A percentile compares a stretch with the other conserved stretches of the same genome.
phyloP scores from a whole-genome alignment of 2,329 filamentous ascomycete species.

The Fonsecaea nubica region DNA sequence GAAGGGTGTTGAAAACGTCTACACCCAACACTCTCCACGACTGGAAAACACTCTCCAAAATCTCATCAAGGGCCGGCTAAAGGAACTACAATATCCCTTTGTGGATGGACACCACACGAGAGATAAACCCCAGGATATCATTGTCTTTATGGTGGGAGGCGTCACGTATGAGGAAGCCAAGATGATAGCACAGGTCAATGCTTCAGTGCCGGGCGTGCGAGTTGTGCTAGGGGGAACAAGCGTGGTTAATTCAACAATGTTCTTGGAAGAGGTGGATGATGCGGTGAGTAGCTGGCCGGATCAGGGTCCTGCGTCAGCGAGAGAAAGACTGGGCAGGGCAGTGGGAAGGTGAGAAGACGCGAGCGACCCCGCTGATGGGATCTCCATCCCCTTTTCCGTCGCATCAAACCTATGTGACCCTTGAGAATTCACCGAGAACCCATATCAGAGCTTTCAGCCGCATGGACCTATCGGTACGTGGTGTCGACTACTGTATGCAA shows the following conservation, averaged over 20 bases:
- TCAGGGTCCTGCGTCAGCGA: conserved; percentile 63
- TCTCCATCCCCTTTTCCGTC: not conserved
- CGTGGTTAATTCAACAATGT: conserved; percentile 85
- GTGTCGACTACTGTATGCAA: not conserved
- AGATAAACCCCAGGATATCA: conserved; percentile 95
- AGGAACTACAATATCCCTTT: conserved; percentile 89
- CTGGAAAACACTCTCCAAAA: conserved; percentile 88
- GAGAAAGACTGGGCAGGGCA: conserved; percentile 64
- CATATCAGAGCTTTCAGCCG: not conserved
- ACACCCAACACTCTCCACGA: conserved; percentile 93
- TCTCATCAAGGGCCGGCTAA: conserved; percentile 87
- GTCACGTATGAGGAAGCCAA: conserved; percentile 97
- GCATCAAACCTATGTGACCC: not conserved
- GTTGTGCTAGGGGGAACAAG: conserved; percentile 88
- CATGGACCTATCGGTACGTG: not conserved
- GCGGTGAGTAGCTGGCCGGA: conserved; percentile 87
- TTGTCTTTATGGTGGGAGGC: conserved; percentile 93
- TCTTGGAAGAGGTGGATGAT: conserved; percentile 90
- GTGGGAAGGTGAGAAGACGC: conserved; percentile 35
- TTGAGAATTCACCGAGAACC: not conserved
- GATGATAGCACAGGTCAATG: conserved; percentile 93
- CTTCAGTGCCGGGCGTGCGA: conserved; percentile 82
- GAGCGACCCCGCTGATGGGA: not conserved
- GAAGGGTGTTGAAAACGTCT: conserved; percentile 98
- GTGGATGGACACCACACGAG: conserved; percentile 84